Conservation (phyloP, 306 rosid genomes). For the Malus orientalis region DNA sequence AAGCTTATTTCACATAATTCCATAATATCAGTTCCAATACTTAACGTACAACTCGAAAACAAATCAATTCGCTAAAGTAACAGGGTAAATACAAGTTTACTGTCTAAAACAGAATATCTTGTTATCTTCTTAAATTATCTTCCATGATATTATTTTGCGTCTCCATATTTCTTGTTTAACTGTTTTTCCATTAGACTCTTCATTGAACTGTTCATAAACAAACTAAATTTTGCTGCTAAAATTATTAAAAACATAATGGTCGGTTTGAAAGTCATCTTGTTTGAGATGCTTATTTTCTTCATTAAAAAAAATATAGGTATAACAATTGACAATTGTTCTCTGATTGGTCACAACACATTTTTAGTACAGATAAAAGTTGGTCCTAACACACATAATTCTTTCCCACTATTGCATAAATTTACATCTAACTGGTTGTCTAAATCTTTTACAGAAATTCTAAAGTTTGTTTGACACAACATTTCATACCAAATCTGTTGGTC, state of each 20-base stretch:
- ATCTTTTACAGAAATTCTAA: slow-evolving; percentile 16
- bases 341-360: slow-evolving; percentile 1
- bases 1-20: too few species aligned
- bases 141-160: neutral
- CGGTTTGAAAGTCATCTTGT: neutral
- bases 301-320: neutral
- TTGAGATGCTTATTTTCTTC: neutral
- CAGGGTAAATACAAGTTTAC: neutral
- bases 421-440: slow-evolving; percentile 24
- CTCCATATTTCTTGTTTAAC: neutral
- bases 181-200: neutral
- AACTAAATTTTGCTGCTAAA: neutral
- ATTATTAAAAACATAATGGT: neutral
- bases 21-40: too few species aligned
- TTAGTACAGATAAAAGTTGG: slow-evolving; percentile 1
- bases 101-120: neutral
- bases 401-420: slow-evolving; percentile 39
- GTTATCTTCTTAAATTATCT: neutral
- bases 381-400: slow-evolving; percentile 9
- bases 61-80: too few species aligned
- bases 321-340: neutral
- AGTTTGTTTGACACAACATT: slow-evolving; percentile 23
- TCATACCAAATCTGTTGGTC: slow-evolving; percentile 27
- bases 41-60: too few species aligned
- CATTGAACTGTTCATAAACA: neutral